These are phyloP conservation scores for Lichtheimia corymbifera DNA, from an alignment of 371 early-diverging fungal genomes.

Conservation along the genomic window DNA sequence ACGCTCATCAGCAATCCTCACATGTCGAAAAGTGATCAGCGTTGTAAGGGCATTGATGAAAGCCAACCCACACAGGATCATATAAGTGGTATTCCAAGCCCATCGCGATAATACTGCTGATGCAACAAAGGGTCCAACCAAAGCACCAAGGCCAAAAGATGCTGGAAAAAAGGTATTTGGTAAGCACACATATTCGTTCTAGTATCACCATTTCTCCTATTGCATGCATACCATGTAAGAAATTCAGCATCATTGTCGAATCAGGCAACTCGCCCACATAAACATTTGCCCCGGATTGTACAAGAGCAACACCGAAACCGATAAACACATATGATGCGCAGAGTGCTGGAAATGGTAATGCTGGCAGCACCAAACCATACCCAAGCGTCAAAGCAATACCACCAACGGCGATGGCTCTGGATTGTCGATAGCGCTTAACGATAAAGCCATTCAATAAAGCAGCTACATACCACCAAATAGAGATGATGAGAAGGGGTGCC, in stretches of 20 bases:
- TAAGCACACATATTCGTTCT: not conserved
- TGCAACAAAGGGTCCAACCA: conserved; percentile 25
- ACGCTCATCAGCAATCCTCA: conserved; percentile 2
- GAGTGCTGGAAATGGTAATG: conserved; percentile 22
- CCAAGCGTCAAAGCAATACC: conserved; percentile 11
- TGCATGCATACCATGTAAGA: conserved; percentile 24
- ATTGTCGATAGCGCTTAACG: conserved; percentile 12
- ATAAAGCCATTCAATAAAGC: conserved; percentile 26
- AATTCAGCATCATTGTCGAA: conserved; percentile 25
- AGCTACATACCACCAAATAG: conserved; percentile 2
- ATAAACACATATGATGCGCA: conserved; percentile 19
- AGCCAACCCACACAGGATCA: conserved; percentile 16
- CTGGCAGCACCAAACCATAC: conserved; percentile 10
- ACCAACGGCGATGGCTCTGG: conserved; percentile 17
- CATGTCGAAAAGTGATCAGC: conserved; percentile 2
- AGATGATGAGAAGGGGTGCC: not conserved
- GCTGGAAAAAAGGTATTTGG: conserved; percentile 4
- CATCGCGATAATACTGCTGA: conserved; percentile 10
- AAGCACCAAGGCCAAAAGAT: conserved; percentile 24
- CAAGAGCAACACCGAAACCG: conserved; percentile 22
- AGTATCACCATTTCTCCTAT: not conserved
- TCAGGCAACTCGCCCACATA: conserved; percentile 17
- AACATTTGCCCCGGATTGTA: conserved; percentile 23
- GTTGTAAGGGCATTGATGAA: conserved; percentile 7
- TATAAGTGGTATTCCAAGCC: conserved; percentile 19